Base-by-base conservation (phyloP, 805 yeast genomes). In the Maudiozyma serrabonitensis region DNA sequence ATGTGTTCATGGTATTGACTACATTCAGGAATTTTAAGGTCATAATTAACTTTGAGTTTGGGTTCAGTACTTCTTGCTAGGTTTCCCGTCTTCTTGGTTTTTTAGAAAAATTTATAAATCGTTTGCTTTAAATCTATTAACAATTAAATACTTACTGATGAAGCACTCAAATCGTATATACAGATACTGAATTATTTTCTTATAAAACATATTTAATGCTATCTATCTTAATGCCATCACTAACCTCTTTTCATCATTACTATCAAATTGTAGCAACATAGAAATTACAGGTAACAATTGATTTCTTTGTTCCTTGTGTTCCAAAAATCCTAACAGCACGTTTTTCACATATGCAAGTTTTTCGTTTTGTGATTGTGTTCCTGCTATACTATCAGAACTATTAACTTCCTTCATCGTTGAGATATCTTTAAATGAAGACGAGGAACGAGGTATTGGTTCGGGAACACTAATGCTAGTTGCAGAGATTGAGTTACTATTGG, bases 231-330 rank as follows among this genome's bases (percentile, higher is more conserved):
- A 56, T 2, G 88, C 84, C 43, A 71, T 61, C 54, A 84, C 56
- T n/a, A 91, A 71, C 58, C 88, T 77, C 56, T 76, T 76, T 63
- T 86, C 93, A 55, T 91, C 99, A 6, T 74, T 77, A 47, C 76
- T 79, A 46, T 75, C 79, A 61, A 91, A 69, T 48, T 81, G 79
- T 52, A 91, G 74, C 46, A 91, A 66, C 55, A 87, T 81, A 45
- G 90, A 78, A 23, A 91, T 71, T 6, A 93, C 98, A 0, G 98
- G 97, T 32, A 93, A 69, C 41, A 91, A 73, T 63, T 82, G 87
- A 28, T 75, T 80, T 51, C 98, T 75, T 66, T 90, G 97, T n/a
- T 91, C 99, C 60, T 78, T 85, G 62, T 87, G 96, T 60, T 90
- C 96, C 48, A 93, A 67, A 63, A 85, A 93, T 2, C 97, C 97